A percentile compares a stretch with the other conserved stretches of the same genome.
phyloP scores from a whole-genome alignment of 2,329 filamentous ascomycete species.

The Sarocladium strictum region DNA sequence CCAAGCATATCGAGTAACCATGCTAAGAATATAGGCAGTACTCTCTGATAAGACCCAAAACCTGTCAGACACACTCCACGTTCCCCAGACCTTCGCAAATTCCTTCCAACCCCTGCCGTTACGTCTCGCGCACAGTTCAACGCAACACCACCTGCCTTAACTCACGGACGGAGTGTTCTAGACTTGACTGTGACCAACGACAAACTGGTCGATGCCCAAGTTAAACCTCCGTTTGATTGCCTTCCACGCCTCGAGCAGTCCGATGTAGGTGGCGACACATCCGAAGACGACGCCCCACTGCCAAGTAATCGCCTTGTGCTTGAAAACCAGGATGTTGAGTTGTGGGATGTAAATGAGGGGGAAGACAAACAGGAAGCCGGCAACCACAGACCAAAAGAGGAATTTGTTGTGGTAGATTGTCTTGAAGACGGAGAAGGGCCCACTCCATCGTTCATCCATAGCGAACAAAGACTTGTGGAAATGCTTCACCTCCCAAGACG shows the following conservation, averaged over 20 bases:
- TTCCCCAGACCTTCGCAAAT: too few species aligned
- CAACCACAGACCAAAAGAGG: slow-evolving; percentile 57
- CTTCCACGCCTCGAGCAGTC: slow-evolving; percentile 64
- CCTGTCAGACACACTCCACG: slow-evolving; percentile 6
- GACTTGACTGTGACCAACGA: slow-evolving; percentile 14
- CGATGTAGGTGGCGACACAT: slow-evolving; percentile 53
- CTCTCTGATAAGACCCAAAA: background rate
- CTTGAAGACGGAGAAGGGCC: slow-evolving; percentile 43
- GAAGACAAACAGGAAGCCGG: slow-evolving; percentile 54
- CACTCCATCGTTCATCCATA: slow-evolving; percentile 50
- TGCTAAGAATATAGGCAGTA: slow-evolving; percentile 11
- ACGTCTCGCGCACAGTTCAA: too few species aligned
- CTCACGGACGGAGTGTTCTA: slow-evolving; percentile 10
- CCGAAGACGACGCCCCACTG: slow-evolving; percentile 66
- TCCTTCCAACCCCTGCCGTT: background rate
- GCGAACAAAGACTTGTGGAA: slow-evolving; percentile 64
- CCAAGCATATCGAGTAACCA: slow-evolving; percentile 12
- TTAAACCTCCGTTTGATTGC: slow-evolving; percentile 51
- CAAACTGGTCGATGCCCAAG: slow-evolving; percentile 25
- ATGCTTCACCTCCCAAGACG: slow-evolving; percentile 70
- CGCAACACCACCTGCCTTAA: too few species aligned
- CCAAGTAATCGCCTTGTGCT: slow-evolving; percentile 62
- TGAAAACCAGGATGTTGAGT: slow-evolving; percentile 61
- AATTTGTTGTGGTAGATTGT: slow-evolving; percentile 67
- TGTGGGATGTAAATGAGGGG: slow-evolving; percentile 63